Evolutionary conservation across 495 filamentous ascomycete species (phyloP), one percentile per base, ranked within the genome.

Genomic region (Penicillium daleae): DNA sequence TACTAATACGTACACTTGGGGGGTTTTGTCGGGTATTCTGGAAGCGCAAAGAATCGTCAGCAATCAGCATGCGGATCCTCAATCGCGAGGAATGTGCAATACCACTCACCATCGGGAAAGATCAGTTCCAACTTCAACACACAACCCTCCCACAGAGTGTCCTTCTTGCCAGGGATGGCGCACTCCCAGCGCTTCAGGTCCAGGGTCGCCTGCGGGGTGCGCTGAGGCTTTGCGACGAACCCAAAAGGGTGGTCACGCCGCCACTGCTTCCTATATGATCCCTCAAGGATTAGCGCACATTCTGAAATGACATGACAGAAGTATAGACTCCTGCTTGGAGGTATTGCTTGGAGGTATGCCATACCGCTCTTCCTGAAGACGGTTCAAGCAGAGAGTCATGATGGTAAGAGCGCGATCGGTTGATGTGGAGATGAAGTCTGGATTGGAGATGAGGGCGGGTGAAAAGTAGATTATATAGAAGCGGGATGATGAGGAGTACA

Each of bases 1-100:
- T 46, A n/a, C 31, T 54, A 39, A 35, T 33, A 81, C 86, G 60
- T 85, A 97, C 95, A 99, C 77, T 99, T 99, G 0, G 95, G 95
- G 29, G 95, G 95, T 74, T 99, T 99, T 49, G 95, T 98, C 32
- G 95, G 95, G 75, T 99, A 99, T 71, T 99, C 95, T 99, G 69
- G 63, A 74, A 44, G 51, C 64, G 32, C 56, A 53, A 60, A 52
- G 54, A 40, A 62, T 48, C 29, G 35, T 58, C 33, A 59, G 33
- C 31, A 59, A 62, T 66, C 61, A 64, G 61, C 46, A 56, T 50
- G 40, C 6, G 35, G 64, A 62, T 64, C 64, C 6, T 48, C 50
- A 31, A n/a, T 42, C 50, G 52, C 32, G 22, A 49, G 50, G 56
- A 63, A 66, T 62, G 59, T 52, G 56, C 56, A 51, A 57, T 27